Evolutionary conservation across 2,329 filamentous ascomycete species (phyloP).

Genomic region (Cladosporium sphaerospermum): DNA sequence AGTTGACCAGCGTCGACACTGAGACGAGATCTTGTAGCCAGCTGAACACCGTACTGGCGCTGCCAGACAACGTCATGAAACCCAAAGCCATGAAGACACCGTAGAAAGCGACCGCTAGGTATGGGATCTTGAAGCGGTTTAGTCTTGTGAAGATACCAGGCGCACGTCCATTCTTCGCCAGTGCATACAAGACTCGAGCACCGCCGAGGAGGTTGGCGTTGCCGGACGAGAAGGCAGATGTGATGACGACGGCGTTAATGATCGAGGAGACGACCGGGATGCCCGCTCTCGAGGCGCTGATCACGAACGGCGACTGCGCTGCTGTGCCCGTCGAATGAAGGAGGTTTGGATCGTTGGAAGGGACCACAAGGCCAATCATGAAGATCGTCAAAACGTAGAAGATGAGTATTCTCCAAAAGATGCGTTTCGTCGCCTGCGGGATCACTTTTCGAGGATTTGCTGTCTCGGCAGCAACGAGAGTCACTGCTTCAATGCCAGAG

Average conservation of each 20-base stretch:
- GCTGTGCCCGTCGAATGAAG: conserved; percentile 29
- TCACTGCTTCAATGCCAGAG: conserved; percentile 21
- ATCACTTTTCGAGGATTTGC: conserved; percentile 20
- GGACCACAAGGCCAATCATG: conserved; percentile 34
- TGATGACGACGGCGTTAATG: conserved; percentile 62
- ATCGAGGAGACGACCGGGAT: conserved; percentile 55
- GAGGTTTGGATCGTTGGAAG: conserved; percentile 33
- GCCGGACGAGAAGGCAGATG: conserved; percentile 55
- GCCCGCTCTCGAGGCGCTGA: conserved; percentile 55
- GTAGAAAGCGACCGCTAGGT: conserved; percentile 22
- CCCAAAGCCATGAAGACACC: conserved; percentile 25
- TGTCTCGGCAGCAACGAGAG: conserved; percentile 23
- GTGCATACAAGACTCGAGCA: conserved; percentile 47
- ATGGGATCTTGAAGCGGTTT: conserved; percentile 23
- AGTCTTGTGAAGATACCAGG: conserved; percentile 45
- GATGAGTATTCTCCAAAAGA: conserved; percentile 22
- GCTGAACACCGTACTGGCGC: conserved; percentile 58
- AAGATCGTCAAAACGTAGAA: conserved; percentile 38
- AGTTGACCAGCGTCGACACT: conserved; percentile 57
- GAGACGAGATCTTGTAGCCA: conserved; percentile 59
- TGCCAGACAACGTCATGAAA: conserved; percentile 28
- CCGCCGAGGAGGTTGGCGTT: conserved; percentile 50
- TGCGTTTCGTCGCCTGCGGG: conserved; percentile 20
- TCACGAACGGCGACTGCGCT: conserved; percentile 47
- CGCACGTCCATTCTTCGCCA: conserved; percentile 59